Evolutionary conservation across 768 basidiomycete genomes (phyloP).

Genomic region (Xerocomellus intermedius): DNA sequence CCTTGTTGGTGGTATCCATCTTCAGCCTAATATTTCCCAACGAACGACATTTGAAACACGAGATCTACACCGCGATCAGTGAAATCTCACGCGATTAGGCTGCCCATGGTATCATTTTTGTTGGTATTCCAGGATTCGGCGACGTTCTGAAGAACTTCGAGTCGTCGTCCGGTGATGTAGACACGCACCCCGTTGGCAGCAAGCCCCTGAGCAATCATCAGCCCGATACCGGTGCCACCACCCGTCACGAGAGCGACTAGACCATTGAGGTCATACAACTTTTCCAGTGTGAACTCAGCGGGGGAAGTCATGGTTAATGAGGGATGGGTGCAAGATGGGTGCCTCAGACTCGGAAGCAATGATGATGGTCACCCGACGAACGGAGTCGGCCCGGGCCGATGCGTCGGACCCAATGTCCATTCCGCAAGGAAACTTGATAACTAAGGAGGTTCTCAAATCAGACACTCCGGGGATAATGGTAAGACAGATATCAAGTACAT

Average conservation of each 20-base stretch:
- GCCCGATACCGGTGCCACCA: constrained; percentile 52
- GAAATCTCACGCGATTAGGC: constrained; percentile 55
- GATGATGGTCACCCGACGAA: not conserved
- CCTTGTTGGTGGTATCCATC: constrained; percentile 72
- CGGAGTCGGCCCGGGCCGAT: no score
- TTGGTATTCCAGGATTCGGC: constrained; percentile 46
- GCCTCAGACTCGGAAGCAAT: no score
- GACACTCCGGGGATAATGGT: not conserved
- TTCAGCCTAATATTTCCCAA: constrained; percentile 41
- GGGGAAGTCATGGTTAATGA: constrained; percentile 23
- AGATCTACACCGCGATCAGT: not conserved
- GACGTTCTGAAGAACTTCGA: constrained; percentile 59
- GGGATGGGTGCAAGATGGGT: not conserved
- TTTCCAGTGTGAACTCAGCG: constrained; percentile 21
- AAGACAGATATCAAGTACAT: not conserved
- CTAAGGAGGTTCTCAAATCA: no score
- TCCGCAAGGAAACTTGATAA: no score
- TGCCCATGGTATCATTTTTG: constrained; percentile 40
- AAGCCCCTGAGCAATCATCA: constrained; percentile 70
- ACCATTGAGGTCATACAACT: constrained; percentile 53
- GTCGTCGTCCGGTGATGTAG: constrained; percentile 73
- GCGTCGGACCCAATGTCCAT: no score
- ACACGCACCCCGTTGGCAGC: constrained; percentile 79
- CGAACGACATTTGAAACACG: not conserved
- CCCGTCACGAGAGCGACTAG: constrained; percentile 51